Percentiles rank a stretch among this genome's conserved stretches.
Evolutionary conservation across 345 rosid genomes (phyloP).

Genomic region (Citrus medica): DNA sequence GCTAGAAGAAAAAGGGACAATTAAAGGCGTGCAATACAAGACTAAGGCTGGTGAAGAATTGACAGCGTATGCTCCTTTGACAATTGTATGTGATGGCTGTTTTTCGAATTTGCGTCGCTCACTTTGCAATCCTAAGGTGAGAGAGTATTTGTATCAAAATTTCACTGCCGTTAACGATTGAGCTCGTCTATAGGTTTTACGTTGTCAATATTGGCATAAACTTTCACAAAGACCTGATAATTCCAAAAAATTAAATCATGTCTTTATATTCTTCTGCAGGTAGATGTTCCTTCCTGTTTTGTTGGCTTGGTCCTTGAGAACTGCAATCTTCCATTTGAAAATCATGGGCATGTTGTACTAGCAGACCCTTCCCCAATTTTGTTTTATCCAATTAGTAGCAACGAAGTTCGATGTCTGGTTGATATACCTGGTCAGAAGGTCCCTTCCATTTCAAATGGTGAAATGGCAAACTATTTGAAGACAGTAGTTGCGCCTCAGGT

Average conservation of each 20-base stretch:
- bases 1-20: slow-evolving; percentile 14
- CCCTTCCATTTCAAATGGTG: slow-evolving; percentile 55
- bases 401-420: slow-evolving; percentile 54
- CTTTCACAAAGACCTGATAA: neutral
- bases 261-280: slow-evolving; percentile 26
- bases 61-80: slow-evolving; percentile 16
- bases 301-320: slow-evolving; percentile 62
- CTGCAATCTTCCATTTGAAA: slow-evolving; percentile 53
- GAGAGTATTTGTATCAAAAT: neutral
- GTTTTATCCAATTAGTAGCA: slow-evolving; percentile 54
- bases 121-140: slow-evolving; percentile 16
- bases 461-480: slow-evolving; percentile 52
- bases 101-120: slow-evolving; percentile 21
- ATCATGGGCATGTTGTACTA: slow-evolving; percentile 53
- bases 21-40: slow-evolving; percentile 23
- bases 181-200: neutral
- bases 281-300: slow-evolving; percentile 61
- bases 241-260: neutral
- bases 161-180: neutral
- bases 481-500: slow-evolving; percentile 53
- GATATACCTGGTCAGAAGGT: slow-evolving; percentile 57
- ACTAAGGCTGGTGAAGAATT: slow-evolving; percentile 10
- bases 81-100: slow-evolving; percentile 20
- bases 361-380: slow-evolving; percentile 59
- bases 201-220: neutral